Base-by-base conservation (phyloP, 495 filamentous ascomycete genomes). In the Gamarada debralockiae region DNA sequence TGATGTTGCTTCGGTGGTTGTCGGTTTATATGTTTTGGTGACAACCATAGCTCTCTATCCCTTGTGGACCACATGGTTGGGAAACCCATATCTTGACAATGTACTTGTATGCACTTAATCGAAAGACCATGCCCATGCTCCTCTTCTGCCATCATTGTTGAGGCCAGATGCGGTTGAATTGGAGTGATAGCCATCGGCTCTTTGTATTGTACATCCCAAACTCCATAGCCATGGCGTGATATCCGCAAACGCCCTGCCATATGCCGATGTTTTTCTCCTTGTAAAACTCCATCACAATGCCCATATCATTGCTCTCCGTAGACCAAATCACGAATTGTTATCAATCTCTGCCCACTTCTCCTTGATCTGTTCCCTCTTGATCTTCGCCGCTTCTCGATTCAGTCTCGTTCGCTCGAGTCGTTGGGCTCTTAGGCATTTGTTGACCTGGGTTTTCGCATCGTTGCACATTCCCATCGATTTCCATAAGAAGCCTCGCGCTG, bases 381-480 rank as follows among this genome's bases (percentile, higher is more conserved):
- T 72, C 60, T 77, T 78, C 34, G 90, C 90, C 24, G 69, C 64
- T 57, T 86, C 84, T 46, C 92, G 81, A 69, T 97, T 97, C 63
- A 67, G 64, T 60, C 76, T 82, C 22, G 89, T 91, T 21, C 83
- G 82, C 66, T 91, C 85, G 4, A 82, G 67, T 53, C 93, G 79
- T 67, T 96, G 89, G 6, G 75, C 83, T 39, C 85, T 77, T 21
- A 98, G 77, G 67, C 93, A 98, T 56, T 79, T 73, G 67, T 85
- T 91, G 47, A 98, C 86, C 21, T 89, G 71, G 23, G 75, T 69
- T 68, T 98, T 98, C 43, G 84, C 80, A 27, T 84, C 78, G 63
- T 87, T 97, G 83, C 93, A 98, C 76, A 85, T 90, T 38, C 93
- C 93, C 37, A 87, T 70, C 1, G 86, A 80, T 67, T 93, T 96